Percentiles rank a stretch among this genome's conserved stretches.
phyloP scores from a whole-genome alignment of 2,329 filamentous ascomycete species.

The Epicoccum nigrum region DNA sequence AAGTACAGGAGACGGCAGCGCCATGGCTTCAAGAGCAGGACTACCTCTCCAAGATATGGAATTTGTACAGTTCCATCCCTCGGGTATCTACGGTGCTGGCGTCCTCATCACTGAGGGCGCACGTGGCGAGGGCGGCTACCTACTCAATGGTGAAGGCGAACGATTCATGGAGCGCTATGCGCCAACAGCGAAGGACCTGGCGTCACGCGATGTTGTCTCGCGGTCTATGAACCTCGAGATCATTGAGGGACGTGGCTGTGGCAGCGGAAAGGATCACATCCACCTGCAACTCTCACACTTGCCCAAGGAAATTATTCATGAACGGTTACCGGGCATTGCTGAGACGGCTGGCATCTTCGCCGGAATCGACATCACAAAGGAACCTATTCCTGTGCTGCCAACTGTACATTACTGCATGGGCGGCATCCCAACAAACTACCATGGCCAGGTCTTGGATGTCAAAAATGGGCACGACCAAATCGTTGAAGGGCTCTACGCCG shows the following conservation, averaged over 20 bases:
- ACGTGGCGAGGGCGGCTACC: conserved; percentile 57
- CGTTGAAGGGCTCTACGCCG: conserved; percentile 56
- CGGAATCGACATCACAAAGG: conserved; percentile 56
- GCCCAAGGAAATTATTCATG: conserved; percentile 54
- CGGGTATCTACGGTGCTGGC: conserved; percentile 58
- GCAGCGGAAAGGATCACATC: conserved; percentile 56
- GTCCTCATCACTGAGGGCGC: conserved; percentile 58
- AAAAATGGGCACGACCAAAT: conserved; percentile 46
- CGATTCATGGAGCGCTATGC: conserved; percentile 61
- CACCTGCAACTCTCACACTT: conserved; percentile 57
- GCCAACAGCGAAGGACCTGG: conserved; percentile 58
- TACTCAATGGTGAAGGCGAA: conserved; percentile 57
- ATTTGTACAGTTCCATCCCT: conserved; percentile 59
- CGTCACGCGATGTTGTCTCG: conserved; percentile 56
- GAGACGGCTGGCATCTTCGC: conserved; percentile 59
- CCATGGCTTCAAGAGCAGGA: conserved; percentile 57
- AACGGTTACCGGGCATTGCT: conserved; percentile 57
- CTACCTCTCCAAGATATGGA: conserved; percentile 59
- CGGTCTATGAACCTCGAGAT: conserved; percentile 59
- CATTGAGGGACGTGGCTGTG: conserved; percentile 54
- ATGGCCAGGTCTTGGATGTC: conserved; percentile 55
- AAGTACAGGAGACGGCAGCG: conserved; percentile 57
- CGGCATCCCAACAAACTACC: conserved; percentile 58
- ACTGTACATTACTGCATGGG: conserved; percentile 62
- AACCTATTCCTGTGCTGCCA: conserved; percentile 58